Conservation (phyloP, 768 basidiomycete genomes). For the Megacollybia marginata region DNA sequence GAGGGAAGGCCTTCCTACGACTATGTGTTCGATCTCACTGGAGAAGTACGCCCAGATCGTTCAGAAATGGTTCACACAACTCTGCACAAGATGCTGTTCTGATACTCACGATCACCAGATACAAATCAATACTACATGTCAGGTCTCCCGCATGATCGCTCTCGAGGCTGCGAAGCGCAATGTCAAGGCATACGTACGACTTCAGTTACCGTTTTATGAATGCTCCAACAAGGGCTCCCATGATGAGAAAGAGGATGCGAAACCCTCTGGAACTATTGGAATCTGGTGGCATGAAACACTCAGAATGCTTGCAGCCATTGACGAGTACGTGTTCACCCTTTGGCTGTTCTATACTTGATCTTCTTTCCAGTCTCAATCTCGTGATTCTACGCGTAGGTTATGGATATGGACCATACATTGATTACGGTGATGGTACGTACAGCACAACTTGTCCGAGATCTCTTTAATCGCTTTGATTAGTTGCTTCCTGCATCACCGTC, state of each 20-base stretch:
- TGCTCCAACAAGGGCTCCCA: conserved; percentile 57
- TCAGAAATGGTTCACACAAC: conserved; percentile 44
- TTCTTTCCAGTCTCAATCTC: conserved; percentile 56
- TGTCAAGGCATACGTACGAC: conserved; percentile 71
- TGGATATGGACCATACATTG: conserved; percentile 76
- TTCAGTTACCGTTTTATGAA: conserved; percentile 76
- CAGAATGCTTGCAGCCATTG: conserved; percentile 65
- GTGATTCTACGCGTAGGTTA: conserved; percentile 72
- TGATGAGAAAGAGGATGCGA: conserved; percentile 68
- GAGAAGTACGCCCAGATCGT: conserved; percentile 70
- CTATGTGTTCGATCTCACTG: conserved; percentile 82
- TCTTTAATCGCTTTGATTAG: conserved; percentile 26
- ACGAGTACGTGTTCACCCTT: conserved; percentile 40
- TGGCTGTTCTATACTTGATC: conserved; percentile 5
- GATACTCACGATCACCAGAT: conserved; percentile 38
- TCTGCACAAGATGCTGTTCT: not conserved
- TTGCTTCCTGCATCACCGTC: conserved; percentile 65
- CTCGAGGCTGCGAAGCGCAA: conserved; percentile 74
- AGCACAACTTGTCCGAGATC: not conserved
- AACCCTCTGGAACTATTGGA: conserved; percentile 63
- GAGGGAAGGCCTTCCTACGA: conserved; percentile 63
- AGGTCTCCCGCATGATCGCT: conserved; percentile 60
- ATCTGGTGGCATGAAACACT: conserved; percentile 89
- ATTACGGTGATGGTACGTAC: conserved; percentile 57
- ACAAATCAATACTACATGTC: conserved; percentile 69